Evolutionary conservation across 2,329 filamentous ascomycete species (phyloP).

Genomic region (Aspergillus brasiliensis): DNA sequence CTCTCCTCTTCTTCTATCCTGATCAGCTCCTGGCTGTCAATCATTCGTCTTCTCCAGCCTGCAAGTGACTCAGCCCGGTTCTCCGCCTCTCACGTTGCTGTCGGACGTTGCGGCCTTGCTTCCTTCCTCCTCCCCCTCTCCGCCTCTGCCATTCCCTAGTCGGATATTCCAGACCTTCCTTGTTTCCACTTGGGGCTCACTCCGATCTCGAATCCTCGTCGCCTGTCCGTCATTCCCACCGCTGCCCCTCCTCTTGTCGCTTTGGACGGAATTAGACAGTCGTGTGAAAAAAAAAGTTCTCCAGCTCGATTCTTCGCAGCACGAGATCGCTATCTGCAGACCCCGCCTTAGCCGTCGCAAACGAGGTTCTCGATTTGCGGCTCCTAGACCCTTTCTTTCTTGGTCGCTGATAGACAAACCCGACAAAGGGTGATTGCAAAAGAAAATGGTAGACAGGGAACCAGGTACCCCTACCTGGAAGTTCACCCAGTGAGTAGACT

Average conservation of each 20-base stretch:
- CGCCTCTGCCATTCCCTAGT: constrained; percentile 11
- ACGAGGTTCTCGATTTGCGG: constrained; percentile 9
- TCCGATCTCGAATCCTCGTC: constrained; percentile 16
- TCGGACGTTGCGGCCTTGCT: constrained; percentile 23
- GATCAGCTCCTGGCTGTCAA: constrained; percentile 26
- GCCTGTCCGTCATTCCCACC: constrained; percentile 12
- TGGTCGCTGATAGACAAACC: constrained; percentile 20
- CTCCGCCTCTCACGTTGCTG: constrained; percentile 19
- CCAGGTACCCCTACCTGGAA: constrained; percentile 96
- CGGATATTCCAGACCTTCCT: constrained; percentile 14
- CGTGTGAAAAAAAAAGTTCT: constrained; percentile 3
- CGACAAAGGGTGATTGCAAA: constrained; percentile 49
- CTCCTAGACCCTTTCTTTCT: constrained; percentile 19
- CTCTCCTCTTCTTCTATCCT: constrained; percentile 12
- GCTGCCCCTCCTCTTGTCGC: constrained; percentile 7
- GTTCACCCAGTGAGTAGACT: constrained; percentile 86
- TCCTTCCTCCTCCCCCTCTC: constrained; percentile 16
- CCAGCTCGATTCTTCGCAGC: constrained; percentile 11
- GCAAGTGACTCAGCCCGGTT: constrained; percentile 18
- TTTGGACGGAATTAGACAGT: constrained; percentile 2
- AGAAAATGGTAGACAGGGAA: constrained; percentile 91
- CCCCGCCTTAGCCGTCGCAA: constrained; percentile 18
- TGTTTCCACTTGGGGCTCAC: constrained; percentile 16
- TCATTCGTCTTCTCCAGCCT: constrained; percentile 27
- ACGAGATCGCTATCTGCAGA: constrained; percentile 17